Base-by-base conservation (phyloP, 169 alveolate genomes). In the Cryptosporidium tyzzeri region DNA sequence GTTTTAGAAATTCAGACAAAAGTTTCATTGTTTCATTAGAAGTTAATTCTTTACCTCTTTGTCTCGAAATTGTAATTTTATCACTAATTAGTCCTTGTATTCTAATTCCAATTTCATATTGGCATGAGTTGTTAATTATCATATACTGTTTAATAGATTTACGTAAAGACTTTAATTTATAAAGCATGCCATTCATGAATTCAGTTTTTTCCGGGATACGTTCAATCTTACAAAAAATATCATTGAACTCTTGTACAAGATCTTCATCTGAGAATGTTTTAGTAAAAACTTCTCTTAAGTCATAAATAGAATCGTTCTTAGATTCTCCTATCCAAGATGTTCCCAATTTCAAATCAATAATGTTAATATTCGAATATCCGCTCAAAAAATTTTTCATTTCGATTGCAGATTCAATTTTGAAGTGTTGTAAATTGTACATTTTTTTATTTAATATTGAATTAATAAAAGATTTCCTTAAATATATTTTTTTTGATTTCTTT, bases 281-380 rank as follows among this genome's bases (percentile, higher is more conserved):
- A 39, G 50, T 2, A 23, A 75, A 61, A 26, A 37, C 18, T 41
- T 80, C 37, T 62, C 74, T 8, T 9, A 48, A 6, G 14, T 29
- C 45, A 45, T 62, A 80, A 29, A 65, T 44, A n/a, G 80, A 26
- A 62, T 41, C 74, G 10, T 31, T 26, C 39, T 80, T 50, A 21
- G 68, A 62, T 41, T 80, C 80, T 9, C 89, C 89, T 33, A 80
- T 62, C 75, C 75, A 80, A n/a, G 89, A 62, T 3, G 74, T 80
- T 14, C 68, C 74, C 33, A 80, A 14, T 45, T 80, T 80, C 16
- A 80, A 31, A 48, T 80, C 89, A 6, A 80, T 59, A 12, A 80
- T 80, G 8, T 33, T 35, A 14, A 48, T 31, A 6, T 37, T 14
- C 10, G 44, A 62, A 45, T 80, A 62, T n/a, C 67, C 67, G 23